Base-by-base conservation (phyloP, 2,329 filamentous ascomycete genomes). In the Cercospora nicotianae region DNA sequence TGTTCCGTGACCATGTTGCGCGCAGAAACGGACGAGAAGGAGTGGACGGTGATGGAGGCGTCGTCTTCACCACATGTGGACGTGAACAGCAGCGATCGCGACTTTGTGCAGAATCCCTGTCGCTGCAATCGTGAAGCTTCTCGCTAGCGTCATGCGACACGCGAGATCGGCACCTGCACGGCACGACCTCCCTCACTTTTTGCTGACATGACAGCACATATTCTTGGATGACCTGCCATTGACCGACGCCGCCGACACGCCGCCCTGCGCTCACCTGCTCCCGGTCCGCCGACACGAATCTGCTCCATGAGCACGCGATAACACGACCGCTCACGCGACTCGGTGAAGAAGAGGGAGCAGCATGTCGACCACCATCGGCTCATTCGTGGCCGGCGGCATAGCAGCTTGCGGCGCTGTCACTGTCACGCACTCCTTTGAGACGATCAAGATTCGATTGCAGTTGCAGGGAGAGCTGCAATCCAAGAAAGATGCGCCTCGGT, bases 401-500 rank as follows among this genome's bases (percentile, higher is more conserved):
- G 95, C 95, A 78, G 95, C 95, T 72, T 98, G 94, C 82, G 95
- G 95, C 78, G 95, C 95, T 72, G 95, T 99, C 67, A 98, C 94
- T 48, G 94, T 96, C 72, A 98, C 95, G 61, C 95, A 99, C 81
- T 94, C 94, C 66, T 98, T 98, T 83, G 95, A 99, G 83, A 98
- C 94, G 12, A 93, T 99, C 79, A 99, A 99, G 87, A 98, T 98
- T 79, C 91, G 93, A 76, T 89, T 99, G 87, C 95, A 99, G 83
- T 82, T 99, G 65, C 95, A 99, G 81, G 95, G 95, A 80, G 95
- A 99, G 81, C 87, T 99, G 65, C 93, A 97, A 78, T 85, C 90
- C 67, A 97, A 94, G 79, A 89, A 89, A 74, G 89, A 93, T 78
- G 92, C 94, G 67, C 91, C 91, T 72, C 91, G 93, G 76, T 87